Evolutionary conservation across 1,139 yeast species (phyloP), one percentile per base, ranked within the genome.

Genomic region (Geotrichum restrictum): DNA sequence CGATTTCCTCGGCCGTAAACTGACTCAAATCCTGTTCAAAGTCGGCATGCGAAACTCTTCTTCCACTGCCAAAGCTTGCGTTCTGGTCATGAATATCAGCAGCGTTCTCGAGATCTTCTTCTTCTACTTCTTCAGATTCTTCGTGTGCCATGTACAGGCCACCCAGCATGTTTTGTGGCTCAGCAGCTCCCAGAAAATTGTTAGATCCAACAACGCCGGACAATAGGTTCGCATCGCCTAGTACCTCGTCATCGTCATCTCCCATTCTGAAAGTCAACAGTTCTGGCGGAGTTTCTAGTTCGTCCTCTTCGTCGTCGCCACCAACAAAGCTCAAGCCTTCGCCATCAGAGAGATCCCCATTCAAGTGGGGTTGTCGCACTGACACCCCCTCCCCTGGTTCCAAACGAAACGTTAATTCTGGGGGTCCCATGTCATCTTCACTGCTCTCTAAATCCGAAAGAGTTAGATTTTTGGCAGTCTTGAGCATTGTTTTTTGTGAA

Each of bases 371-470:
- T 3, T 22, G 22, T 40, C 40, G 44, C 13, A 51, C 41, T 33
- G 53, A 45, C 3, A 45, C 49, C 5, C 53, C 53, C 21, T 39
- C 49, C 5, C 53, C 53, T 16, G 53, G 53, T 31, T 50, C 53
- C n/a, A 50, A 29, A 11, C 45, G 53, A 19, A 45, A 38, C 2
- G 49, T 42, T 29, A 50, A 13, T 8, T 51, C 47, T 18, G 53
- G 53, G 8, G 50, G 53, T 10, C 24, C 37, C 14, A 31, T 24
- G n/a, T 45, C 49, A 27, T 51, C 53, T n/a, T 44, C 46, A 21
- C 50, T 51, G 38, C 53, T 51, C 21, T 51, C 50, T 29, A 51
- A 42, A 13, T 51, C 53, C 2, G 49, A 45, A 19, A 51, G 40
- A 10, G 53, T 45, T 18, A 50, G 36, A 8, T 41, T 34, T n/a